A percentile compares a stretch with the other conserved stretches of the same genome.
Evolutionary conservation across 441 rosid genomes (phyloP).

Genomic region (Mallotus japonicus): DNA sequence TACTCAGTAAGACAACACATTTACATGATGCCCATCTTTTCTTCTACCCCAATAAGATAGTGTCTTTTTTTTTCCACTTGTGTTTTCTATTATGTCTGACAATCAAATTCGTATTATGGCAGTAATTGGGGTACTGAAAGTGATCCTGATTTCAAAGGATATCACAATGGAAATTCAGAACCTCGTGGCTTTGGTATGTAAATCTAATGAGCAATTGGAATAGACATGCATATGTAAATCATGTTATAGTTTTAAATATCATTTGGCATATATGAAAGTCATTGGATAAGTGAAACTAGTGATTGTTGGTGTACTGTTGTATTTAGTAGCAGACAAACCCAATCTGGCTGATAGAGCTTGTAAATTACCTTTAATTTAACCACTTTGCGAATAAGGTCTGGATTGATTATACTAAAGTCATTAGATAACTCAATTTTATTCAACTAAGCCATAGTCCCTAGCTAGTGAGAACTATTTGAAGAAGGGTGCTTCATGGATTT

Average conservation of each 20-base stretch:
- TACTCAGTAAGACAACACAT: constrained; percentile 53
- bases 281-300: no score
- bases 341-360: neutral
- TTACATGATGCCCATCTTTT: neutral
- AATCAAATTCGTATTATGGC: constrained; percentile 26
- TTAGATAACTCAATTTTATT: neutral
- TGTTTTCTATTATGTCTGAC: constrained; percentile 17
- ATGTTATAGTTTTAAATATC: no score
- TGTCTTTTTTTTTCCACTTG: neutral
- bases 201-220: constrained; percentile 1
- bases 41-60: neutral
- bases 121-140: constrained; percentile 97
- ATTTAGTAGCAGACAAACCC: no score
- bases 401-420: neutral
- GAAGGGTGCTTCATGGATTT: no score
- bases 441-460: no score
- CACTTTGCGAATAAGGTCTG: neutral
- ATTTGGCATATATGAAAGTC: no score
- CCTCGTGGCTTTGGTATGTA: constrained; percentile 87
- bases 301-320: no score
- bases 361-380: neutral
- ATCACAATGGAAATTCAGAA: constrained; percentile 90
- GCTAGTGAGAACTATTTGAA: no score
- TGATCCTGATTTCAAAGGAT: constrained; percentile 82
- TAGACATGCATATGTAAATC: no score